Conservation (phyloP, 2,329 filamentous ascomycete genomes). For the Alternaria sp. region DNA sequence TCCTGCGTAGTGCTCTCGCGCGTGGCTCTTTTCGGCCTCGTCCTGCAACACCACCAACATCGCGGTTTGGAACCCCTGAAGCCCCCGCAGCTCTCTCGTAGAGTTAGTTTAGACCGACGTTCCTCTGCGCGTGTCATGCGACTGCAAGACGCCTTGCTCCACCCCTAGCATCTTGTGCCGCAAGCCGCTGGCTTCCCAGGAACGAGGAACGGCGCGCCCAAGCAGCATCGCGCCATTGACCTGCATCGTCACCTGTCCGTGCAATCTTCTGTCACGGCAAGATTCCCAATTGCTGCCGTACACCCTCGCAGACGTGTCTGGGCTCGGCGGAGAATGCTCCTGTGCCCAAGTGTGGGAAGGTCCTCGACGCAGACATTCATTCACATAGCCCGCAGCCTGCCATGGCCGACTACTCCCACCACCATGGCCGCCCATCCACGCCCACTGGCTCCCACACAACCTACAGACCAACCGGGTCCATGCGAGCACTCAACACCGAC, state of each 20-base stretch:
- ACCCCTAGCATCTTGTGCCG: slow-evolving; percentile 11
- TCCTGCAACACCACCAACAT: slow-evolving; percentile 26
- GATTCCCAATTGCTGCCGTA: slow-evolving; percentile 18
- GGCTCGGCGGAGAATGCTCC: slow-evolving; percentile 41
- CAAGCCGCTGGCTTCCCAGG: slow-evolving; percentile 4
- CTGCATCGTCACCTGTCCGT: slow-evolving; percentile 16
- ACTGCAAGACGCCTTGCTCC: slow-evolving; percentile 20
- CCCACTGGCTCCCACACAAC: slow-evolving; percentile 39
- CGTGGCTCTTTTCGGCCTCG: slow-evolving; percentile 27
- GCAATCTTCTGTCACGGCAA: slow-evolving; percentile 20
- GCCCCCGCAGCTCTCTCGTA: slow-evolving; percentile 23
- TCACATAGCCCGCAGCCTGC: slow-evolving; percentile 12
- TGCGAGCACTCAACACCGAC: slow-evolving; percentile 44
- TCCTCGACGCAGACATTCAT: slow-evolving; percentile 27
- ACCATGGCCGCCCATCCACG: slow-evolving; percentile 39
- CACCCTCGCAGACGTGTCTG: slow-evolving; percentile 19
- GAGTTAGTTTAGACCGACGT: slow-evolving; percentile 25
- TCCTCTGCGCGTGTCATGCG: slow-evolving; percentile 33
- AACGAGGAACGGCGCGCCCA: slow-evolving; percentile 10
- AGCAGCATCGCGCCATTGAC: slow-evolving; percentile 17
- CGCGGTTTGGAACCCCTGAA: slow-evolving; percentile 26
- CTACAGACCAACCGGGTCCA: slow-evolving; percentile 30
- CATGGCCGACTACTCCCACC: slow-evolving; percentile 37
- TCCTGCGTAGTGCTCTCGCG: slow-evolving; percentile 19
- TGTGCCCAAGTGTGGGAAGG: slow-evolving; percentile 26